Conservation (phyloP, 1,139 yeast species). For the Petasospora fabianii region DNA sequence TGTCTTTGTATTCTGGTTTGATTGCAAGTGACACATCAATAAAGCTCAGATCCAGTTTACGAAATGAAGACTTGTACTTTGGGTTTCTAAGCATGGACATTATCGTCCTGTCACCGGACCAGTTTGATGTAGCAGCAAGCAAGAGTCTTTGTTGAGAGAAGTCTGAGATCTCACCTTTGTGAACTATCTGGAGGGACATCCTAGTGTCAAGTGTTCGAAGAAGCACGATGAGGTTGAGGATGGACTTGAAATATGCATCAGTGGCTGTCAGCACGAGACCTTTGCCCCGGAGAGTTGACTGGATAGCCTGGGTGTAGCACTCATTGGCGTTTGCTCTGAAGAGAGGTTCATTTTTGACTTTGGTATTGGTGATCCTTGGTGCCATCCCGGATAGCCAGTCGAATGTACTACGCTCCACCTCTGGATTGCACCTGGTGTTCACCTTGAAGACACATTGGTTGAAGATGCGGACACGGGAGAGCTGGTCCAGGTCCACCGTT, state of each 20-base stretch:
- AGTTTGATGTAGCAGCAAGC: conserved; percentile 1
- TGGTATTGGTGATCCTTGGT: conserved; percentile 3
- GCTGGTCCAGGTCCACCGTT: no score
- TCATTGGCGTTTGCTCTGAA: not conserved
- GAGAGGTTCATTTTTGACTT: not conserved
- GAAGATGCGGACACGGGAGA: not conserved
- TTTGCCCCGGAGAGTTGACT: conserved; percentile 36
- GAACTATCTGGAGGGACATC: conserved; percentile 52
- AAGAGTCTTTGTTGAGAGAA: conserved; percentile 18
- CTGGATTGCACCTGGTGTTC: not conserved
- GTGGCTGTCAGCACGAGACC: conserved; percentile 44
- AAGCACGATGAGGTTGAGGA: conserved; percentile 37
- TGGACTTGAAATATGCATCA: conserved; percentile 36
- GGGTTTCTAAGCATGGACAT: conserved; percentile 35
- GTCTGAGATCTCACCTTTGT: conserved; percentile 37
- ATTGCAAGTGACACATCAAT: conserved; percentile 40
- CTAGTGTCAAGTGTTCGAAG: conserved; percentile 43
- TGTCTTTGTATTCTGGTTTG: conserved; percentile 27
- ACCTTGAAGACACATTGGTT: conserved; percentile 11
- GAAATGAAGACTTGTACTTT: conserved; percentile 32
- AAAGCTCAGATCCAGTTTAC: conserved; percentile 36
- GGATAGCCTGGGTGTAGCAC: conserved; percentile 32
- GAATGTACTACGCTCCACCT: conserved; percentile 6
- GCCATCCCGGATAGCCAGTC: conserved; percentile 14
- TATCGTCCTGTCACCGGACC: conserved; percentile 7